Base-by-base conservation (phyloP, 805 yeast genomes). In the Wickerhamiella kurtzmanii region DNA sequence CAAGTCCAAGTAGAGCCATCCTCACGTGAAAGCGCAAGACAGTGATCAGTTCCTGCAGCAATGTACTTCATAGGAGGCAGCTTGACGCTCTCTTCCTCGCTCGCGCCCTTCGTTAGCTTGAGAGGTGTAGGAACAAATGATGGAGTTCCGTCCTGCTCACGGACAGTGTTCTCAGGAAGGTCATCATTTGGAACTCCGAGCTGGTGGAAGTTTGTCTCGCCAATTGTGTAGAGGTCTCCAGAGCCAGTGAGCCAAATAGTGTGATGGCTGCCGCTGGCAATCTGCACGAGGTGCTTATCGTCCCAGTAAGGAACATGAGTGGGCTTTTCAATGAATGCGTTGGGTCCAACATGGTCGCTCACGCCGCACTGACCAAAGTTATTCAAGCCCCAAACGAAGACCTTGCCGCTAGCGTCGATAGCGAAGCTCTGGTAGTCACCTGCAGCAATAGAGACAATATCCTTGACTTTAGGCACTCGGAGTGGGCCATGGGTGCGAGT, bases 341-440 rank as follows among this genome's bases (percentile, higher is more conserved):
- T 96, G 15, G 64, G 64, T 15, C 65, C 68, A 47, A 83, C 75
- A 11, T 51, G 54, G n/a, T 53, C 58, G 15, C 83, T 71, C 20
- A 80, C 70, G 48, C 95, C 97, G 70, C 96, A 86, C 67, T 92
- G 99, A 19, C 97, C 97, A 60, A 77, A 92, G 65, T 92, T 96
- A 62, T 92, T 92, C 58, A 92, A 72, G 5, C 99, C 99, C 98
- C 98, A 92, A 8, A 92, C 73, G 52, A 74, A 73, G 1, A 92
- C 86, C 35, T 72, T 72, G 38, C 82, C 85, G 35, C 77, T 75
- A 13, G 71, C 68, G 50, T 82, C 82, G 51, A 92, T 74, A 3
- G 98, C 99, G 70, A 92, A 92, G 55, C 95, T 82, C 61, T 88
- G 97, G 64, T 81, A 92, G 60, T 89, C 97, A 44, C 99, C 99